Percentiles rank a stretch among this genome's conserved stretches.
phyloP scores from a whole-genome alignment of 371 early-diverging fungal species.

The Rhizopus sp. region DNA sequence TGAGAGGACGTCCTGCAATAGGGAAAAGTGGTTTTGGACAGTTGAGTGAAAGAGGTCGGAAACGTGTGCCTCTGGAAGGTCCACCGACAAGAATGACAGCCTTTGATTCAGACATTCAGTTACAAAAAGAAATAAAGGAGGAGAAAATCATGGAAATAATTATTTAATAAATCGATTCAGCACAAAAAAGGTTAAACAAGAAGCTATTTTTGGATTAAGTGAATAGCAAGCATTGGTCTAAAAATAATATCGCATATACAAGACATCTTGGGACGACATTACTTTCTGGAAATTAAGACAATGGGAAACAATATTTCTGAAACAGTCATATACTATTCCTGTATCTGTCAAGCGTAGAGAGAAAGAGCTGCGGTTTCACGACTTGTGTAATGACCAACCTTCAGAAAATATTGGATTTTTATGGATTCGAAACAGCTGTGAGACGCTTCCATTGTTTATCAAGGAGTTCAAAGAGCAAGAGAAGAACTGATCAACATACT shows the following conservation, averaged over 20 bases:
- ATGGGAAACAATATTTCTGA: too few relatives aligned
- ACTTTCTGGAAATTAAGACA: too few relatives aligned
- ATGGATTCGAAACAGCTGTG: background rate
- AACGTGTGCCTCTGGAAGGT: slow-evolving; percentile 93
- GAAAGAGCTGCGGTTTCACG: too few relatives aligned
- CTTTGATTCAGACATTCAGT: slow-evolving; percentile 48
- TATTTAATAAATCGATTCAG: background rate
- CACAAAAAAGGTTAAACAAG: background rate
- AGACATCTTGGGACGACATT: too few relatives aligned
- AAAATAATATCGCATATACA: too few relatives aligned
- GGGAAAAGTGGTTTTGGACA: slow-evolving; percentile 97
- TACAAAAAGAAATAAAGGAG: slow-evolving; percentile 5
- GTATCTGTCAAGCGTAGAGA: too few relatives aligned
- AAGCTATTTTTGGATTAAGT: too few relatives aligned
- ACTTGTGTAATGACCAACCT: background rate
- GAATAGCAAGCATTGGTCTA: too few relatives aligned
- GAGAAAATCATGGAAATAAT: background rate
- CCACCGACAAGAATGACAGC: slow-evolving; percentile 96
- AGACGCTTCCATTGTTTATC: slow-evolving; percentile 1
- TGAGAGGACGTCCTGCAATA: slow-evolving; percentile 92
- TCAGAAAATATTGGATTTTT: background rate
- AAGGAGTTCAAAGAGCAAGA: slow-evolving; percentile 3
- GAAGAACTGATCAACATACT: background rate
- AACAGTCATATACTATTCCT: too few relatives aligned
- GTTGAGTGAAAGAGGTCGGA: slow-evolving; percentile 93